Evolutionary conservation across 228 moss, liverwort and hornwort genomes (phyloP).

Genomic region (Sphagnum fallax): DNA sequence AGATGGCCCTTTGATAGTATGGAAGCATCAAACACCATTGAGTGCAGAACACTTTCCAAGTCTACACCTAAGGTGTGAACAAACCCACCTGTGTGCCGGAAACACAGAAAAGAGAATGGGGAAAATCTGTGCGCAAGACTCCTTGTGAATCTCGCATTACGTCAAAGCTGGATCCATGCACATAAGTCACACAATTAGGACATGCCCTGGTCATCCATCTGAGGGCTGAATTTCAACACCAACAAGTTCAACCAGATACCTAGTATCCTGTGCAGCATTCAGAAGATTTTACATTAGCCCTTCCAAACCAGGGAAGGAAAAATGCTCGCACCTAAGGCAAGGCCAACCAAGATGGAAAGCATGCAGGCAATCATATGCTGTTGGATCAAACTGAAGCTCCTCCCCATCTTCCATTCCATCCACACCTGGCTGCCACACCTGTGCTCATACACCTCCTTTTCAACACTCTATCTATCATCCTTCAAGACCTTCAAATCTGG

Average conservation of each 20-base stretch:
- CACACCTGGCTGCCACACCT: slow-evolving; percentile 92
- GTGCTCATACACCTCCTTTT: not conserved
- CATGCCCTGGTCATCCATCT: too few relatives aligned
- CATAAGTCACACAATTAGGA: too few relatives aligned
- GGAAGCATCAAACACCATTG: too few relatives aligned
- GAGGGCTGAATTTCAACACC: too few relatives aligned
- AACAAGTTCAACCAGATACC: too few relatives aligned
- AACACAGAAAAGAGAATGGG: slow-evolving; percentile 69
- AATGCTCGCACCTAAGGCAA: slow-evolving; percentile 66
- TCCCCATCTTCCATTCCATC: slow-evolving; percentile 85
- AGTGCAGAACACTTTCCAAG: too few relatives aligned
- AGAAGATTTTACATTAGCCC: too few relatives aligned
- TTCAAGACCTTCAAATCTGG: too few relatives aligned
- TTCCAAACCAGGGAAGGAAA: not conserved
- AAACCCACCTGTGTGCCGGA: slow-evolving; percentile 79
- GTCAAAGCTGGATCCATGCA: slow-evolving; percentile 61
- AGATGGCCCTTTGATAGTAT: too few relatives aligned
- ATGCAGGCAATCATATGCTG: slow-evolving; percentile 85
- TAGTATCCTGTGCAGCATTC: too few relatives aligned
- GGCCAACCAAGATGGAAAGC: slow-evolving; percentile 97
- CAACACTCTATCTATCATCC: too few relatives aligned
- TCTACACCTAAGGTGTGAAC: too few relatives aligned
- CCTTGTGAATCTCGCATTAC: slow-evolving; percentile 78
- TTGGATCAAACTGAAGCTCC: slow-evolving; percentile 82
- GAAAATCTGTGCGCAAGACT: slow-evolving; percentile 74